Evolutionary conservation across 164 flowering plant genomes (phyloP), one percentile per base, ranked within the genome.

Genomic region (Dillenia turbinata): DNA sequence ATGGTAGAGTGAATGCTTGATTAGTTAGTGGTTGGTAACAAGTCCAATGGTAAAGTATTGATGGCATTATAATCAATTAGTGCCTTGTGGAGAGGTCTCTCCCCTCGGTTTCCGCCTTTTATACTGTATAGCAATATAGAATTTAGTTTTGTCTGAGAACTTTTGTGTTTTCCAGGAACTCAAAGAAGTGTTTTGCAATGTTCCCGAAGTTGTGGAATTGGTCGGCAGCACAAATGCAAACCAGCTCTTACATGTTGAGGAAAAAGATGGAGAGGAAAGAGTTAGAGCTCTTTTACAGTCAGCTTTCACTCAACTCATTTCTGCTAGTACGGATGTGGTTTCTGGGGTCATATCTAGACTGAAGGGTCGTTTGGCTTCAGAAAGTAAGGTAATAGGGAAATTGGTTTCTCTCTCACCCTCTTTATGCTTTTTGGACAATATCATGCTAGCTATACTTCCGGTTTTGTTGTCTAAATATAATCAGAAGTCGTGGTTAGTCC

Each of bases 151-250:
- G 22, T 19, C 1, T 19, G 22, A 19, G 22, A 19, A 19, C 22
- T 19, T 19, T 19, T 19, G 40, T 26, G 40, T 45, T 59, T 45
- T 70, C 44, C 81, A 90, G 99, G 97, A 88, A 69, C 88, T 92
- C 22, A 81, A 88, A 77, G 65, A 10, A 47, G 86, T 88, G 69
- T 66, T 92, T 47, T 67, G 47, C 2, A 64, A 53, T 77, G 88
- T 92, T 69, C 97, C 92, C 17, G 99, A 95, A 84, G 76, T 95
- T 57, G 79, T 69, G 13, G 96, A 84, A 69, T 71, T 95, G 65
- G 83, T 95, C 65, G 89, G 92, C 44, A 64, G 17, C 56, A 68
- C 49, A 48, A 68, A 62, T 49, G 83, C 76, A 49, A 74, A 81
- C 50, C 73, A 65, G 71, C 70, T 86, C 16, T 67, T 85, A 49